Evolutionary conservation across 208 protist genomes (phyloP).

Genomic region (Angomonas ambiguus): DNA sequence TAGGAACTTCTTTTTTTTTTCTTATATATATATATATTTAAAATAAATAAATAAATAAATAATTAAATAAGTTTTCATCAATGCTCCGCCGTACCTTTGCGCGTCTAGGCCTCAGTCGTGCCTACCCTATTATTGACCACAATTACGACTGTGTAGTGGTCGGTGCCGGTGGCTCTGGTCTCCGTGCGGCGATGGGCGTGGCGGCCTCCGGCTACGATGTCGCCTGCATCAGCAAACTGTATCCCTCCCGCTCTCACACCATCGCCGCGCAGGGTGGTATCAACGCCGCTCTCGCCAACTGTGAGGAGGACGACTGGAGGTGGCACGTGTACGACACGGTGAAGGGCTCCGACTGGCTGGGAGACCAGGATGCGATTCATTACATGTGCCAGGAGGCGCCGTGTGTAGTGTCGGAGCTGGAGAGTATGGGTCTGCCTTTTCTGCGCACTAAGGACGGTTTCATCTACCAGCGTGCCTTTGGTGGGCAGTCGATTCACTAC

Average conservation of each 20-base stretch:
- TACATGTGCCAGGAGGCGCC: slow-evolving; percentile 99
- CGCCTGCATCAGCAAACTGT: slow-evolving; percentile 98
- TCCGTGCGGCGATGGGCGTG: slow-evolving; percentile 97
- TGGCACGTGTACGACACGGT: slow-evolving; percentile 99
- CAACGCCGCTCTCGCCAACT: slow-evolving; percentile 99
- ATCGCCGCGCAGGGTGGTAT: slow-evolving; percentile 99
- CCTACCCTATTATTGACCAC: slow-evolving; percentile 98
- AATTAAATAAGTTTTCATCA: not conserved
- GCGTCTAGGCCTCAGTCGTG: slow-evolving; percentile 57
- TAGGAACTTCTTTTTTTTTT: slow-evolving; percentile 8
- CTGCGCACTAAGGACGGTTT: slow-evolving; percentile 97
- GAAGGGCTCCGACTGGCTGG: slow-evolving; percentile 98
- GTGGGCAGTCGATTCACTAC: slow-evolving; percentile 97
- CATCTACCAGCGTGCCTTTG: slow-evolving; percentile 99
- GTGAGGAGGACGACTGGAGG: slow-evolving; percentile 98
- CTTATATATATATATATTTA: not conserved
- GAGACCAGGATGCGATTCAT: slow-evolving; percentile 99
- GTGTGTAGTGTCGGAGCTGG: slow-evolving; percentile 92
- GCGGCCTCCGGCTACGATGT: slow-evolving; percentile 97
- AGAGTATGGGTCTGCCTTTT: slow-evolving; percentile 98
- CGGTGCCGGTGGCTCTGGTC: slow-evolving; percentile 98
- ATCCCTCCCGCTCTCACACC: slow-evolving; percentile 99
- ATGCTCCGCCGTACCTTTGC: slow-evolving; percentile 71
- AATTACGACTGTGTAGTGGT: slow-evolving; percentile 98
- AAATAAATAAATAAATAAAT: not conserved